These are phyloP conservation scores for Nemania abortiva DNA, from an alignment of 2,329 filamentous ascomycete genomes.

Conservation along the genomic window DNA sequence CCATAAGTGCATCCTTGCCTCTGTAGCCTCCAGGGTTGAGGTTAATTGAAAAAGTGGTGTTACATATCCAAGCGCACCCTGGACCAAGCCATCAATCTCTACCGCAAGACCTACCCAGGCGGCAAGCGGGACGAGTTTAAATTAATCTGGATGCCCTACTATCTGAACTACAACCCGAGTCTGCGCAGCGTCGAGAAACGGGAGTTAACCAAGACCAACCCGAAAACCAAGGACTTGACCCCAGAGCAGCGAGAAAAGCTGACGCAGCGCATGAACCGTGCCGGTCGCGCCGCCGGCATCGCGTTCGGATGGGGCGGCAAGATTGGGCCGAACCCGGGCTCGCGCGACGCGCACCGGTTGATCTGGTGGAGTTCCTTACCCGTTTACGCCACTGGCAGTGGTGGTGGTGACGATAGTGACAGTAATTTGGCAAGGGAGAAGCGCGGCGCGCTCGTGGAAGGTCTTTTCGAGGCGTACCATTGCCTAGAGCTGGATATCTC, in stretches of 20 bases:
- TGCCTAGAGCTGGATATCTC: background rate
- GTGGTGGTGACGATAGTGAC: background rate
- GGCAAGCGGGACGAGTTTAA: background rate
- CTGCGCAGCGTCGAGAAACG: background rate
- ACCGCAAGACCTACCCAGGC: conserved; percentile 4
- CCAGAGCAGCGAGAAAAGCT: background rate
- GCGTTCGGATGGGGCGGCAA: background rate
- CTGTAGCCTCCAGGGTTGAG: too few relatives aligned
- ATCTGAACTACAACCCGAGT: background rate
- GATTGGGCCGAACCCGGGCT: background rate
- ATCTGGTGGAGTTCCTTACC: background rate
- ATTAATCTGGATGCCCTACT: background rate
- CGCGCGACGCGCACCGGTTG: background rate
- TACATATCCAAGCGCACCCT: background rate
- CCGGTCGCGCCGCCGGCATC: background rate
- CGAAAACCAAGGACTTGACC: background rate
- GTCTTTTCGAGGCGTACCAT: background rate
- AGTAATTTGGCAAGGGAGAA: background rate
- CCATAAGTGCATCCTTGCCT: too few relatives aligned
- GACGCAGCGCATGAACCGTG: background rate
- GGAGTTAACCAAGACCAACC: background rate
- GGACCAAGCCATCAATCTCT: background rate
- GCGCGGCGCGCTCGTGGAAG: background rate
- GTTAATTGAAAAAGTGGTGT: background rate
- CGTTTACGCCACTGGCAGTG: background rate